A percentile compares a stretch with the other conserved stretches of the same genome.
Evolutionary conservation across 2,329 filamentous ascomycete genomes (phyloP).

Genomic region (Paecilomyces fulvus): DNA sequence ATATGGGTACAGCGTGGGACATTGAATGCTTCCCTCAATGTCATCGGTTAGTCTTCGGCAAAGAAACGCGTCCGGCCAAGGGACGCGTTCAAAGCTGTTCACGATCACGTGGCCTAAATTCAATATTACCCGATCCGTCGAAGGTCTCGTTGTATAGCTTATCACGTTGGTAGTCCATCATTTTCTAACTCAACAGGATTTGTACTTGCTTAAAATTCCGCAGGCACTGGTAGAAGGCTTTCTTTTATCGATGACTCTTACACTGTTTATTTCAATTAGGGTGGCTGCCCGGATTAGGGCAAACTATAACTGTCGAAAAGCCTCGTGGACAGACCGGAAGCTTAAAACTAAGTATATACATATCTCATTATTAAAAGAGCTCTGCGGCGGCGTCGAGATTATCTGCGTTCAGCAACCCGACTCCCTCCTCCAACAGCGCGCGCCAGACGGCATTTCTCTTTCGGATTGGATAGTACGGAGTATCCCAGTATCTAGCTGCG

Average conservation of each 20-base stretch:
- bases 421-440: conserved; percentile 47
- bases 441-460: conserved; percentile 52
- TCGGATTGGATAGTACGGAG: conserved; percentile 52
- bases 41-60: not conserved
- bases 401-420: conserved; percentile 57
- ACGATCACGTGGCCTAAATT: not conserved
- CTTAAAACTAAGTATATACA: not conserved
- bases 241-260: too few species aligned
- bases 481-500: conserved; percentile 54
- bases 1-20: not conserved
- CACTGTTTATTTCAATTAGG: not conserved
- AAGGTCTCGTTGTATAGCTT: not conserved
- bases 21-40: not conserved
- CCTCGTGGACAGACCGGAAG: conserved; percentile 1
- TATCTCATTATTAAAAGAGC: conserved; percentile 15
- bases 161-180: too few species aligned
- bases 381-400: conserved; percentile 47
- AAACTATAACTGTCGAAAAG: not conserved
- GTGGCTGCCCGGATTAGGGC: not conserved
- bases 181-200: too few species aligned
- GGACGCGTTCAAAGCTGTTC: not conserved
- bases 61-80: not conserved
- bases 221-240: too few species aligned
- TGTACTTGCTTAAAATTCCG: too few species aligned
- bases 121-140: not conserved